phyloP scores from a whole-genome alignment of 2,329 filamentous ascomycete genomes.

The Metarhizium brunneum region DNA sequence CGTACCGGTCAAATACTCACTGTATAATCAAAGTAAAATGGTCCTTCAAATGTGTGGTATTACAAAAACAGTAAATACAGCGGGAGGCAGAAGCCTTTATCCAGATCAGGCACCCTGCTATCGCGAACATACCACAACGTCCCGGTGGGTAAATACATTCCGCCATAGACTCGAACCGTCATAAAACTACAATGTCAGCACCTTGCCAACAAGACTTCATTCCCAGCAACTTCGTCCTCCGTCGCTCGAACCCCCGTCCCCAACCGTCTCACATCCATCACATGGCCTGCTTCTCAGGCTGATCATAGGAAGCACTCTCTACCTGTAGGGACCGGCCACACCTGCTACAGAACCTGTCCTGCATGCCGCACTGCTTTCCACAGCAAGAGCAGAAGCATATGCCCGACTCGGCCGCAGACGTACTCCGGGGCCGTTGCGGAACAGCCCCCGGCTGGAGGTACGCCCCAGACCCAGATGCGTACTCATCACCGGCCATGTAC shows the following conservation, averaged over 20 bases:
- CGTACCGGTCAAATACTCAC: too few relatives aligned
- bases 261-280: background rate
- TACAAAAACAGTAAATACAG: too few relatives aligned
- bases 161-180: conserved; percentile 9
- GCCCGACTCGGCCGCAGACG: background rate
- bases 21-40: too few relatives aligned
- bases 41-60: too few relatives aligned
- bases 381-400: conserved; percentile 1
- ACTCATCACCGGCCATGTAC: background rate
- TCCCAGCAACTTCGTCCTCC: background rate
- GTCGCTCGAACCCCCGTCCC: background rate
- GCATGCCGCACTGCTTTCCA: background rate
- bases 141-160: too few relatives aligned
- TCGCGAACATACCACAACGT: too few relatives aligned
- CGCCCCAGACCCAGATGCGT: background rate
- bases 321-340: background rate
- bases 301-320: background rate
- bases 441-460: conserved; percentile 1
- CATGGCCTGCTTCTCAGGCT: background rate
- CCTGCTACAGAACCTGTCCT: conserved; percentile 4
- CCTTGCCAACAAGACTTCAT: background rate
- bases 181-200: background rate
- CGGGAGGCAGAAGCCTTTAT: too few relatives aligned
- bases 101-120: too few relatives aligned
- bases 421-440: background rate